Evolutionary conservation across 2,329 filamentous ascomycete species (phyloP).

Genomic region (Exophiala oligosperma): DNA sequence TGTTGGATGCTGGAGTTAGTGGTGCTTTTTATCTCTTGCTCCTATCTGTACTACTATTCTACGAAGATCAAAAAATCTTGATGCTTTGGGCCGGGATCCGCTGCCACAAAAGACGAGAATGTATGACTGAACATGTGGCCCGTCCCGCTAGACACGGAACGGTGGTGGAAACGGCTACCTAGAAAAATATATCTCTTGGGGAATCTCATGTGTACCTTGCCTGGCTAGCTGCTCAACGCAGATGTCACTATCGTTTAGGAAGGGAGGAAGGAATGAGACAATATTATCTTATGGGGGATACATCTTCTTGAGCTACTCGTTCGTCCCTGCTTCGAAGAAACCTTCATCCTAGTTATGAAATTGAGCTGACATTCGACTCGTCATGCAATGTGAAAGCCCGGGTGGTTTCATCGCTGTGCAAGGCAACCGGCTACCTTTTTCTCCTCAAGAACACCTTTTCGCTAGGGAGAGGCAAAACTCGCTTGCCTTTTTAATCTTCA

Average conservation of each 20-base stretch:
- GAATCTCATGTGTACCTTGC: too few relatives aligned
- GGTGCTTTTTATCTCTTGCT: slow-evolving; percentile 1
- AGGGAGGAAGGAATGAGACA: too few relatives aligned
- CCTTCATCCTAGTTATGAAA: too few relatives aligned
- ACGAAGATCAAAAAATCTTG: not conserved
- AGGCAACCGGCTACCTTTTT: slow-evolving; percentile 2
- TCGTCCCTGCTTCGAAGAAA: too few relatives aligned
- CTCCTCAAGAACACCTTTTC: not conserved
- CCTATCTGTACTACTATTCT: slow-evolving; percentile 6
- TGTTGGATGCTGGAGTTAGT: not conserved
- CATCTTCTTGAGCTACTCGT: too few relatives aligned
- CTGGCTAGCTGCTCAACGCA: too few relatives aligned
- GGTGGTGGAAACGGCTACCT: not conserved
- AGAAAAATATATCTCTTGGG: too few relatives aligned
- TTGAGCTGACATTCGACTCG: too few relatives aligned
- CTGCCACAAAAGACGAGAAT: not conserved
- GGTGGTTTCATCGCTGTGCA: not conserved
- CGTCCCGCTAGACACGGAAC: not conserved
- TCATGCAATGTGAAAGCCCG: not conserved
- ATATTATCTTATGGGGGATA: too few relatives aligned
- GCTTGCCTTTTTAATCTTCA: not conserved
- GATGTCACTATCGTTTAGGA: too few relatives aligned
- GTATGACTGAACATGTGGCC: not conserved
- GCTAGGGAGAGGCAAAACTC: too few relatives aligned
- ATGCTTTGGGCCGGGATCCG: not conserved